A percentile compares a stretch with the other conserved stretches of the same genome.
These are phyloP conservation scores for Chamaecrista fasciculata DNA, from an alignment of 306 rosid species.

Conservation along the genomic window DNA sequence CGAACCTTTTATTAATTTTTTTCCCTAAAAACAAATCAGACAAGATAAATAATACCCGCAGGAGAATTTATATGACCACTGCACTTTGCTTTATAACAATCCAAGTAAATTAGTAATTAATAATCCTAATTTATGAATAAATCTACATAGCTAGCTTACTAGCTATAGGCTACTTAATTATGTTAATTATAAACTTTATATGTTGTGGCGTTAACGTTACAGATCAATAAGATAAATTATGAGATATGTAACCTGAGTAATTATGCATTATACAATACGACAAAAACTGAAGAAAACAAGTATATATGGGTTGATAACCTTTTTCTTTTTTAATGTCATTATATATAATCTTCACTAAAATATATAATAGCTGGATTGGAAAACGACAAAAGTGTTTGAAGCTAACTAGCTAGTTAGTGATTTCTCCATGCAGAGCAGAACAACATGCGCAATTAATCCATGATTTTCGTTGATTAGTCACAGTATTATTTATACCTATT, in stretches of 20 bases:
- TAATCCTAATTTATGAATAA: neutral
- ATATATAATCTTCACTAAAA: neutral
- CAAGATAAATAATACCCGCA: neutral
- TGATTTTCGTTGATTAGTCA: neutral
- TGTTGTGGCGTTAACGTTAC: neutral
- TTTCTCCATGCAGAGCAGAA: constrained; percentile 16
- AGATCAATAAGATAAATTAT: no score
- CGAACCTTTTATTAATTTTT: no score
- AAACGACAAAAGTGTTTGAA: constrained; percentile 26
- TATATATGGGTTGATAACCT: neutral
- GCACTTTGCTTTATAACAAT: no score
- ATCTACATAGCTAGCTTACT: neutral
- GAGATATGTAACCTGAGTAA: neutral
- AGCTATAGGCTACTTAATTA: neutral
- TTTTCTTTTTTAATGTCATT: neutral
- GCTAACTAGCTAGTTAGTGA: constrained; percentile 1
- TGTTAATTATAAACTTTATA: neutral
- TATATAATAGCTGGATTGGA: constrained; percentile 10
- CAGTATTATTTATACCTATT: neutral
- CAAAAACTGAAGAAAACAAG: neutral
- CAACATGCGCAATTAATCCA: neutral
- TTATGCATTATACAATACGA: neutral
- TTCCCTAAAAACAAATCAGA: no score
- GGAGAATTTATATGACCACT: no score
- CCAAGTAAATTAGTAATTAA: neutral